These are phyloP conservation scores for Hamigera avellanea DNA, from an alignment of 495 filamentous ascomycete species.

Conservation along the genomic window DNA sequence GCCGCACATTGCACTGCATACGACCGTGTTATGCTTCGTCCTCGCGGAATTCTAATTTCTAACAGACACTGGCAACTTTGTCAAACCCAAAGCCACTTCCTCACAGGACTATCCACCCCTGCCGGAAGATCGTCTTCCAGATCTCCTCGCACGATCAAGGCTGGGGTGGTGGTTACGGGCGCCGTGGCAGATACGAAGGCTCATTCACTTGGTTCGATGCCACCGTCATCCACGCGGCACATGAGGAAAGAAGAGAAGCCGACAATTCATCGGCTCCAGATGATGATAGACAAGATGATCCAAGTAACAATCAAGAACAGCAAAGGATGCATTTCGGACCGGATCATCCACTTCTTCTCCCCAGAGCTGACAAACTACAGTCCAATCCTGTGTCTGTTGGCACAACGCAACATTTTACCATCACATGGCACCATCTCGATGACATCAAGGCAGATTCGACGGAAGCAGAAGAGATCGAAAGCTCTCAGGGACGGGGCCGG, in stretches of 20 bases:
- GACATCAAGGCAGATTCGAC: conserved; percentile 31
- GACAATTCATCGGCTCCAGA: conserved; percentile 8
- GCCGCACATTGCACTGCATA: neutral
- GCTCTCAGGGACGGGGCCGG: conserved; percentile 35
- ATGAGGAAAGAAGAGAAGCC: conserved; percentile 11
- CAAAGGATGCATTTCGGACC: conserved; percentile 10
- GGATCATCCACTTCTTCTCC: conserved; percentile 28
- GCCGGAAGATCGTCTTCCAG: conserved; percentile 51
- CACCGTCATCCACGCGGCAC: conserved; percentile 27
- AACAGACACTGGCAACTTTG: neutral
- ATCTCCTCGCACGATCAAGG: conserved; percentile 60
- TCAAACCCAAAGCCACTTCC: conserved; percentile 16
- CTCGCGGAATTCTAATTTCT: too few relatives aligned
- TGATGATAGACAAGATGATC: conserved; percentile 4
- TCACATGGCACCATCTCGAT: conserved; percentile 49
- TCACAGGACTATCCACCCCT: conserved; percentile 27
- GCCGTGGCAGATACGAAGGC: conserved; percentile 36
- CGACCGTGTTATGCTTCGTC: too few relatives aligned
- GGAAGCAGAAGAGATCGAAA: conserved; percentile 27
- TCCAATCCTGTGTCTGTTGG: conserved; percentile 32
- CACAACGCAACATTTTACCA: conserved; percentile 24
- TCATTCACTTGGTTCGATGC: conserved; percentile 67
- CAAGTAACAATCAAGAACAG: conserved; percentile 7
- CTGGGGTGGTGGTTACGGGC: conserved; percentile 26
- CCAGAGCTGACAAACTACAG: conserved; percentile 37